Evolutionary conservation across 83 land plant genomes (phyloP).

Genomic region (Picea abies): DNA sequence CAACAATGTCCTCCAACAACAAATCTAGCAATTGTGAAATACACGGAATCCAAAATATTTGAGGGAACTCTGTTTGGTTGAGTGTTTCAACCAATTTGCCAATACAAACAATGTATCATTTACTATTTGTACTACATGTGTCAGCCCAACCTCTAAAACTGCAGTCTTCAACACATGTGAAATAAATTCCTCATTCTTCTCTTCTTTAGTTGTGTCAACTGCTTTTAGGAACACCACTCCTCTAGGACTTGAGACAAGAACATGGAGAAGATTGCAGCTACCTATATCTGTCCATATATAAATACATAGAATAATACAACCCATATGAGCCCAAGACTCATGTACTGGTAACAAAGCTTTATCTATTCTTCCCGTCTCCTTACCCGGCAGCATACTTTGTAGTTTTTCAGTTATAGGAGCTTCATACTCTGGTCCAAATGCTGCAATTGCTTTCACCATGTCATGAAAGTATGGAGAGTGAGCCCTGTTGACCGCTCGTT

Average conservation of each 20-base stretch:
- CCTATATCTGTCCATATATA: not conserved
- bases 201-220: not conserved
- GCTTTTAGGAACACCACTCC: not conserved
- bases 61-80: not conserved
- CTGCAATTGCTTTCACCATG: constrained; percentile 1
- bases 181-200: constrained; percentile 1
- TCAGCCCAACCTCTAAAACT: not conserved
- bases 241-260: not conserved
- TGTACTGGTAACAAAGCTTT: not conserved
- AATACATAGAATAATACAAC: not conserved
- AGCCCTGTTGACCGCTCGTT: not conserved
- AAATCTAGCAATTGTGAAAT: not conserved
- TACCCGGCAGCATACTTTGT: not conserved
- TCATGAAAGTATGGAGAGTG: not conserved
- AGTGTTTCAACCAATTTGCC: not conserved
- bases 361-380: constrained; percentile 3
- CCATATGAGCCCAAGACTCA: not conserved
- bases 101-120: not conserved
- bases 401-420: not conserved
- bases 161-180: not conserved
- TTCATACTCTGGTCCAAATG: constrained; percentile 4
- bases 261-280: not conserved
- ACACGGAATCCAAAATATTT: not conserved
- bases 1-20: not conserved
- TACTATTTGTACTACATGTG: not conserved